These are phyloP conservation scores for Erodium maritimum DNA, from an alignment of 345 rosid species.

Conservation along the genomic window DNA sequence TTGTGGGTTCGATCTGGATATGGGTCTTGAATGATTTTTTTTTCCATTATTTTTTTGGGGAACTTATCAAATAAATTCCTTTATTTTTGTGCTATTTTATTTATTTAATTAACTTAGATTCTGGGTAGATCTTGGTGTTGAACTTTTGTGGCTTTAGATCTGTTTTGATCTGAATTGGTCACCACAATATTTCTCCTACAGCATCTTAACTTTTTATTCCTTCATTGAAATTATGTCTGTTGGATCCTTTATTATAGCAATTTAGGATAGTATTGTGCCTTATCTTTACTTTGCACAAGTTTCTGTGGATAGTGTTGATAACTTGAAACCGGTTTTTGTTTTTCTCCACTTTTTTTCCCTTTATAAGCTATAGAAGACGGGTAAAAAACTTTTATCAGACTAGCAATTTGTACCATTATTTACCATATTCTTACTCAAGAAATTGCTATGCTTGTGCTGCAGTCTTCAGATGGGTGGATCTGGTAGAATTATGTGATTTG, in stretches of 20 bases:
- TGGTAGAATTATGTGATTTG: slow-evolving; percentile 5
- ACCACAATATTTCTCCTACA: slow-evolving; percentile 3
- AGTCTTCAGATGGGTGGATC: slow-evolving; percentile 17
- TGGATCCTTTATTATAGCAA: slow-evolving; percentile 18
- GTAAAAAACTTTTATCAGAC: background rate
- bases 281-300: background rate
- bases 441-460: background rate
- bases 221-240: background rate
- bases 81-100: slow-evolving; percentile 3
- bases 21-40: background rate
- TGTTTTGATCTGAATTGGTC: slow-evolving; percentile 11
- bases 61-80: background rate
- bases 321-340: background rate
- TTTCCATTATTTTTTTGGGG: too few species aligned
- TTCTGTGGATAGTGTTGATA: background rate
- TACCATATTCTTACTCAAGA: background rate
- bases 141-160: slow-evolving; percentile 20
- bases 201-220: too few species aligned
- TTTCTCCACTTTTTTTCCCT: background rate
- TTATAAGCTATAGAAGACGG: background rate
- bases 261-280: slow-evolving; percentile 27
- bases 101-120: slow-evolving; percentile 4
- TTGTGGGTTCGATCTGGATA: slow-evolving; percentile 30
- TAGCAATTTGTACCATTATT: background rate
- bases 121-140: too few species aligned